Base-by-base conservation (phyloP, 306 rosid species). In the Cucurbita moschata region DNA sequence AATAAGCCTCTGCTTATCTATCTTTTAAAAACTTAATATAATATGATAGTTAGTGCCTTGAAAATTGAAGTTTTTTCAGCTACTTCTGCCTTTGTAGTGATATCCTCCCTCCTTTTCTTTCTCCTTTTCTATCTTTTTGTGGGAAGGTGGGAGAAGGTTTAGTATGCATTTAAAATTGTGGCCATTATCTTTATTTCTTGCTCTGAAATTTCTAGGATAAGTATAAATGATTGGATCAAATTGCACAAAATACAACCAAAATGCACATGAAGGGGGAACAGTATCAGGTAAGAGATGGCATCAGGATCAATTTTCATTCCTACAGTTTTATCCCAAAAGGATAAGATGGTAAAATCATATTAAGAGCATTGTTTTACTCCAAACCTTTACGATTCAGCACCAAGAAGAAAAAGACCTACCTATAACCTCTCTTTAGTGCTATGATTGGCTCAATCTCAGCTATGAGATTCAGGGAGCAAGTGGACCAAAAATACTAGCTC, bases 91-190 rank as follows among this genome's bases (percentile, higher is more conserved):
- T 70, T 70, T 70, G 60, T 70, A 51, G 74, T 70, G 60, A 70
- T 70, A 35, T 35, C 57, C 23, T 50, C 73, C 44, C 44, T 50
- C 74, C 19, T 70, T 8, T 70, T 15, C 46, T 19, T 19, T 70
- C 58, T 14, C 60, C 47, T 50, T 70, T 51, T 49, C 30, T 70
- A 30, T 14, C 42, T 68, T 68, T 68, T 70, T 51, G 60, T 70
- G 42, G 44, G 74, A 70, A 70, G 46, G 74, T 70, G 74, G 59
- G 74, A 51, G 59, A 70, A 70, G 74, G 59, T 70, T 70, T 47
- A 70, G 60, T 70, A 47, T 50, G 13, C 58, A 70, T 70, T 70
- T 70, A 70, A 70, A 70, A 70, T 50, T 49, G 74, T 70, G 57
- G 60, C 59, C 60, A 30, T 70, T 50, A 70, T 70, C 74, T 70